Evolutionary conservation across 768 basidiomycete genomes (phyloP).

Genomic region (Trametes punicea): DNA sequence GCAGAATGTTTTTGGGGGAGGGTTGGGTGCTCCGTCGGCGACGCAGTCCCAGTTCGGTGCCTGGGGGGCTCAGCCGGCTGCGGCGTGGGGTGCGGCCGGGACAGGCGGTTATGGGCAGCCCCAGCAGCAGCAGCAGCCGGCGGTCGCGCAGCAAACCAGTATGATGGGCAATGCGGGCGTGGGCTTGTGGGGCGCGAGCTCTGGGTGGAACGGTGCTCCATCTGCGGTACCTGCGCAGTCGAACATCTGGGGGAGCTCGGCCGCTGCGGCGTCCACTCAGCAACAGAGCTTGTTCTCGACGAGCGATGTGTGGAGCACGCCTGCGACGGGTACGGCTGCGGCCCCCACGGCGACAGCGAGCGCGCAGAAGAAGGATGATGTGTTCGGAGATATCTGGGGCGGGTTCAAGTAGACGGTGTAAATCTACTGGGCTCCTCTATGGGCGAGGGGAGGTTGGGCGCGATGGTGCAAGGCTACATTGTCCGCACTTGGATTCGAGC

Average conservation of each 20-base stretch:
- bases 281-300: slow-evolving; percentile 32
- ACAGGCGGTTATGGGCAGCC: slow-evolving; percentile 16
- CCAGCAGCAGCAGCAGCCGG: slow-evolving; percentile 21
- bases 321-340: slow-evolving; percentile 23
- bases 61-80: slow-evolving; percentile 8
- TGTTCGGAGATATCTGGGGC: slow-evolving; percentile 82
- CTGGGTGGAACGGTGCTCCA: slow-evolving; percentile 53
- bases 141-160: slow-evolving; percentile 37
- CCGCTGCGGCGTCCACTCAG: slow-evolving; percentile 6
- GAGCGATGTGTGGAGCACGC: slow-evolving; percentile 58
- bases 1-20: slow-evolving; percentile 6
- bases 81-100: slow-evolving; percentile 28
- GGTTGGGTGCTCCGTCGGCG: slow-evolving; percentile 5
- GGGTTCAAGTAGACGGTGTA: slow-evolving; percentile 58
- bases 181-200: slow-evolving; percentile 63
- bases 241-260: slow-evolving; percentile 20
- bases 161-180: slow-evolving; percentile 54
- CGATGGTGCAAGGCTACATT: neutral
- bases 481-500: neutral
- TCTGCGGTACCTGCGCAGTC: slow-evolving; percentile 35
- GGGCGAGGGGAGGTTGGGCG: neutral
- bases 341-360: slow-evolving; percentile 19
- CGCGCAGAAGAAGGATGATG: slow-evolving; percentile 66
- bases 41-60: slow-evolving; percentile 28
- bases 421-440: neutral